These are phyloP conservation scores for Cochlearia excelsa DNA, from an alignment of 345 rosid species.

Conservation along the genomic window DNA sequence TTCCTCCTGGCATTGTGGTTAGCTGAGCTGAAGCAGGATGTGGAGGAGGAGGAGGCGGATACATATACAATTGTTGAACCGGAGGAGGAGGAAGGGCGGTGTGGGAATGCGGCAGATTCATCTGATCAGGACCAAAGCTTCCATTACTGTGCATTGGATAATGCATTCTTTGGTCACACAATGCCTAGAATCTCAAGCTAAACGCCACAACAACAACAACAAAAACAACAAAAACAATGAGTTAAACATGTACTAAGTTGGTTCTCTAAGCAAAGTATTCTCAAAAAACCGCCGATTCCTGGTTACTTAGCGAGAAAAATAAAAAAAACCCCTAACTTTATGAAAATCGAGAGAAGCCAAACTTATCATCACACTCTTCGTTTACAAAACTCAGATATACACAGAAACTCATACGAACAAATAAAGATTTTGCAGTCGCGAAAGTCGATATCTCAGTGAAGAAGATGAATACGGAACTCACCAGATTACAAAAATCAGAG, in stretches of 20 bases:
- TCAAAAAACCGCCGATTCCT: no score
- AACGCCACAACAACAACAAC: conserved; percentile 1
- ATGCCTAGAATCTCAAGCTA: not conserved
- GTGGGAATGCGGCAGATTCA: no score
- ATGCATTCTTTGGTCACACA: conserved; percentile 4
- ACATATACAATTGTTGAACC: conserved; percentile 29
- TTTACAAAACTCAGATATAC: not conserved
- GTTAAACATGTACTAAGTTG: not conserved
- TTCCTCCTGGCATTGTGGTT: conserved; percentile 28
- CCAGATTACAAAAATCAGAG: not conserved
- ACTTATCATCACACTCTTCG: no score
- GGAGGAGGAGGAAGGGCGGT: not conserved
- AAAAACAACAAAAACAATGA: not conserved
- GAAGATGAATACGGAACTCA: not conserved
- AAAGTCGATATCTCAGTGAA: not conserved
- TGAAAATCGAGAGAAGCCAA: no score
- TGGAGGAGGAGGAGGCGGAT: conserved; percentile 36
- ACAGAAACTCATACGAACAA: not conserved
- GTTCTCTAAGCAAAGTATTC: no score
- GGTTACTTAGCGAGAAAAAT: no score
- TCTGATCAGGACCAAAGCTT: conserved; percentile 12
- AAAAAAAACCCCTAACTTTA: not conserved
- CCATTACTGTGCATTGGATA: conserved; percentile 16
- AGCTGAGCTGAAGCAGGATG: conserved; percentile 36
- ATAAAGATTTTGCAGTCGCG: conserved; percentile 2